Evolutionary conservation across 192 early-diverging fungal genomes (phyloP).

Genomic region (Jimgerdemannia flammicorona): DNA sequence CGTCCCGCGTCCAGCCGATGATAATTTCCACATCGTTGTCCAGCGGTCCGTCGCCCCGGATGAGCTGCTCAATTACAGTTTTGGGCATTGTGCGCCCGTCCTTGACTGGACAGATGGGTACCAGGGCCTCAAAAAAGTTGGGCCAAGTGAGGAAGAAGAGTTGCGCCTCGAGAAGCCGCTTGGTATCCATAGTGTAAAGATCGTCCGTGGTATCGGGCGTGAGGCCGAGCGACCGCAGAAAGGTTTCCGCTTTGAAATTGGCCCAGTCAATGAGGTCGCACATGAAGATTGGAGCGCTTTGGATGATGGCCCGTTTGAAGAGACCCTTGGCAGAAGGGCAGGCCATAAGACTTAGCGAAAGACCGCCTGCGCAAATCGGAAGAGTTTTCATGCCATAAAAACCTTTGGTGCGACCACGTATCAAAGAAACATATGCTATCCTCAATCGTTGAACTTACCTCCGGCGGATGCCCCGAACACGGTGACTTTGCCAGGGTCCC

Average conservation of each 20-base stretch:
- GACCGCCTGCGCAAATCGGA: not conserved
- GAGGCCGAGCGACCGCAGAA: slow-evolving; percentile 10
- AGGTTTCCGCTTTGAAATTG: slow-evolving; percentile 10
- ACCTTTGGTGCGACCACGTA: not conserved
- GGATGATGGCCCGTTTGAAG: slow-evolving; percentile 30
- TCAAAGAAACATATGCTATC: not conserved
- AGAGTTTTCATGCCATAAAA: not conserved
- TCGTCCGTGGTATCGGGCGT: slow-evolving; percentile 1
- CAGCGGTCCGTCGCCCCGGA: not conserved
- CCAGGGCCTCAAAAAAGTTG: slow-evolving; percentile 21
- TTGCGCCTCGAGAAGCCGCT: slow-evolving; percentile 13
- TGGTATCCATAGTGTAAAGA: not conserved
- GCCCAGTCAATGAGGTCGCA: slow-evolving; percentile 16
- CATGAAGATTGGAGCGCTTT: slow-evolving; percentile 27
- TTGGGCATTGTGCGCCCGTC: slow-evolving; percentile 5
- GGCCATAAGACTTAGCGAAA: not conserved
- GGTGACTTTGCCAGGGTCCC: slow-evolving; percentile 50
- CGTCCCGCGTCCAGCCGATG: slow-evolving; percentile 22
- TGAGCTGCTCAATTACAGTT: slow-evolving; percentile 11
- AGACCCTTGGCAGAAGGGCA: slow-evolving; percentile 26
- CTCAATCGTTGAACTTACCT: slow-evolving; percentile 10
- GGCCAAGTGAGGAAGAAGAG: slow-evolving; percentile 23
- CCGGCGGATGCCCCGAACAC: slow-evolving; percentile 60
- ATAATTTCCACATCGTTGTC: slow-evolving; percentile 5
- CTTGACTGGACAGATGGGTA: slow-evolving; percentile 9